These are phyloP conservation scores for Aspergillus flavus DNA, from an alignment of 2,329 filamentous ascomycete genomes.

Conservation along the genomic window DNA sequence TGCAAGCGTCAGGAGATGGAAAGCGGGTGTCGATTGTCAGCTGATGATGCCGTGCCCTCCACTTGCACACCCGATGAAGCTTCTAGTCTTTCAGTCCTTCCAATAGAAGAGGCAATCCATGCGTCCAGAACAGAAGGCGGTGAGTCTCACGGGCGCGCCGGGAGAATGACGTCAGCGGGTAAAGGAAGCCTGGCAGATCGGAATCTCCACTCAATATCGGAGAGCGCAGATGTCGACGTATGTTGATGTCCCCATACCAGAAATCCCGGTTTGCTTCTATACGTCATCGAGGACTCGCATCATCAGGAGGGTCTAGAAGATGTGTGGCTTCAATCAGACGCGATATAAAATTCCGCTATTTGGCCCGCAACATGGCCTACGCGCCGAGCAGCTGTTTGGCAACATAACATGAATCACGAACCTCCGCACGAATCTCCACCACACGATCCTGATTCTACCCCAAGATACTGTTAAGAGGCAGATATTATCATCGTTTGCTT, in stretches of 20 bases:
- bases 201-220: neutral
- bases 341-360: neutral
- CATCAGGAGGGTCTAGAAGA: neutral
- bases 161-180: neutral
- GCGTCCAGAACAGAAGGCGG: neutral
- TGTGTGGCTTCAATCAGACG: neutral
- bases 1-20: neutral
- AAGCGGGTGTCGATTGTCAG: neutral
- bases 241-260: neutral
- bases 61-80: neutral
- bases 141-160: neutral
- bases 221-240: neutral
- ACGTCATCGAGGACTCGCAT: neutral
- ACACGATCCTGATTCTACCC: neutral
- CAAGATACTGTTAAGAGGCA: neutral
- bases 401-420: neutral
- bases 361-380: neutral
- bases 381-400: no score
- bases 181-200: no score
- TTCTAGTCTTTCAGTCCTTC: neutral
- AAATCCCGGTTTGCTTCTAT: neutral
- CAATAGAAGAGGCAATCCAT: no score
- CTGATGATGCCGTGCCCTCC: neutral
- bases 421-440: neutral
- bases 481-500: neutral